A percentile compares a stretch with the other conserved stretches of the same genome.
Evolutionary conservation across 1,284 basidiomycete species (phyloP).

Genomic region (Schizophyllum amplum): DNA sequence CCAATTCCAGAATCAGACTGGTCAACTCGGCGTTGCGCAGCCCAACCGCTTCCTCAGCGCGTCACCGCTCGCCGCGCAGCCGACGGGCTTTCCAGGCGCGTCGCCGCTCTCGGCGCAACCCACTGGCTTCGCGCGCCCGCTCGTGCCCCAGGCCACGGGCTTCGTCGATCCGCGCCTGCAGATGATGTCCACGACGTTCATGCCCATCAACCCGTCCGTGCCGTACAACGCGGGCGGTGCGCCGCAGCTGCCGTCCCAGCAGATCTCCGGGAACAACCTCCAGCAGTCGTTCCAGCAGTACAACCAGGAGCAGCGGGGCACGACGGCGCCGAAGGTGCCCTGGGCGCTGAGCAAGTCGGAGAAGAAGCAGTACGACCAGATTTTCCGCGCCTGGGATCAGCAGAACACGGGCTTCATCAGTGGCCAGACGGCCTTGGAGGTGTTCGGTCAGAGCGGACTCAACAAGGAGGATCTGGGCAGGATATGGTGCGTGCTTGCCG

Average conservation of each 20-base stretch:
- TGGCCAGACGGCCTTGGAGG: constrained; percentile 82
- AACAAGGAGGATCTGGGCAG: constrained; percentile 87
- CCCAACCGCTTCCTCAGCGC: constrained; percentile 43
- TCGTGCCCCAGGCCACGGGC: constrained; percentile 77
- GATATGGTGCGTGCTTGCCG: constrained; percentile 69
- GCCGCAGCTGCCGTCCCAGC: constrained; percentile 65
- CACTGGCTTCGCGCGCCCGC: constrained; percentile 39
- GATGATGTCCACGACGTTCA: constrained; percentile 83
- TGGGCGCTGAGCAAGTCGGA: constrained; percentile 89
- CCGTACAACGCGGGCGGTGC: constrained; percentile 54
- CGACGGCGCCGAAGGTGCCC: constrained; percentile 68
- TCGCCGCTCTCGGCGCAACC: constrained; percentile 40
- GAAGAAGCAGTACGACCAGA: constrained; percentile 95
- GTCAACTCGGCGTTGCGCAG: constrained; percentile 16
- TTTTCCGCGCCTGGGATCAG: constrained; percentile 95
- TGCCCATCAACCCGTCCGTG: constrained; percentile 63
- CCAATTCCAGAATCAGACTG: constrained; percentile 45
- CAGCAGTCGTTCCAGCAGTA: constrained; percentile 77
- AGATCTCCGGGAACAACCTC: constrained; percentile 44
- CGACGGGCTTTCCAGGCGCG: constrained; percentile 47
- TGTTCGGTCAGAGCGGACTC: constrained; percentile 92
- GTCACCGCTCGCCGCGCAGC: constrained; percentile 44
- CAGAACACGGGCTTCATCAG: constrained; percentile 81
- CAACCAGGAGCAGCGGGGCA: constrained; percentile 68
- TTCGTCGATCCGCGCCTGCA: constrained; percentile 75